Base-by-base conservation (phyloP, 257 asterid species). In the Ocimum tenuiflorum region DNA sequence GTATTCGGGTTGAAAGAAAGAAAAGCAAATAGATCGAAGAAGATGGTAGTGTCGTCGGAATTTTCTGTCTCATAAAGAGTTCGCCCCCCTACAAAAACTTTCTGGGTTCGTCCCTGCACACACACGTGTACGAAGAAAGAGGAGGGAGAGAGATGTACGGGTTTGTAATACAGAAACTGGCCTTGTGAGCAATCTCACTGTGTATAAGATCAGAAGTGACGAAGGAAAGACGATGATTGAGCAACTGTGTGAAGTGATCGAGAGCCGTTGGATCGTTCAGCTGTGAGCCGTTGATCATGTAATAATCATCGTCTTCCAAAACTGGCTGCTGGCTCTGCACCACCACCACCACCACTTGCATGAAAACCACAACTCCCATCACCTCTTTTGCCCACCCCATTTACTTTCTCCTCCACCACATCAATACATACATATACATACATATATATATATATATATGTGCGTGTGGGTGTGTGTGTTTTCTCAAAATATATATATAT, bases 81-180 rank as follows among this genome's bases (percentile, higher is more conserved):
- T n/a, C n/a, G n/a, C n/a, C n/a, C n/a, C n/a, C n/a, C n/a, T n/a
- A n/a, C n/a, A n/a, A n/a, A n/a, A n/a, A n/a, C n/a, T n/a, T n/a
- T n/a, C n/a, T n/a, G n/a, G n/a, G n/a, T n/a, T n/a, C n/a, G n/a
- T n/a, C n/a, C 49, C 35, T 2, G 8, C 10, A 35, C 2, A 35
- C 2, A 35, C 8, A 18, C 1, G 35, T 0, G 63, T 8, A 42
- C 0, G 19, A 7, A 47, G 48, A 31, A 35, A 31, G 48, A 42
- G 55, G 24, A 46, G 55, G 65, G 60, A 42, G 46, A 36, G 29
- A 19, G 36, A 50, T 15, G 2, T 41, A 87, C 95, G 95, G 88
- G 80, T 88, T 78, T 4, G 77, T 77, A 13, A 86, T 43, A 61
- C 95, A 88, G 69, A 80, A 88, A 54, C 63, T 58, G 47, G 85